Base-by-base conservation (phyloP, 2,329 filamentous ascomycete species). In the Paramyrothecium roridum region DNA sequence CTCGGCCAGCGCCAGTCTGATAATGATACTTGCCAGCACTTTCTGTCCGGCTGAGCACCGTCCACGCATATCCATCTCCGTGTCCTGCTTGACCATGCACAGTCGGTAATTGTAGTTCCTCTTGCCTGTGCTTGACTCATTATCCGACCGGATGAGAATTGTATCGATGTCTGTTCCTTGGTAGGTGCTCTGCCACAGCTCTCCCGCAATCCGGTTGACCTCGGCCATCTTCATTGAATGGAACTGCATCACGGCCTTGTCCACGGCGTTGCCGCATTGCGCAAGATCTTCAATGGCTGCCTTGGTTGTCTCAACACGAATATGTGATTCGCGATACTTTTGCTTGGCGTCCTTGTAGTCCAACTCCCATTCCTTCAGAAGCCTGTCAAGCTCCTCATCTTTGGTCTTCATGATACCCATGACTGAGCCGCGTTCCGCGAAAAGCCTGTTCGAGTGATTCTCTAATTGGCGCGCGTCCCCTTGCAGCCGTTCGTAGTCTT, bases 21-120 rank as follows among this genome's bases (percentile, higher is more conserved):
- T 97, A 73, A 99, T 96, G 76, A 99, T 99, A 72, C 88, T 92
- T 4, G 95, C 95, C 26, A 99, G 84, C 26, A 99, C 93, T 74
- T 96, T 97, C 71, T 99, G 95, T 3, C 95, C 95, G 1, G 95
- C 95, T 62, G 90, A 96, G 80, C 95, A 99, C 54, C 95, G 90
- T 1, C 95, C 96, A 59, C 95, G 91, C 95, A 99, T 99, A 76
- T 99, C 95, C 92, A 99, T 96, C 73, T 99, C 95, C 1, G 90
- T 91, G 67, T 96, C 92, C 69, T 93, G 89, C 77, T 99, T 99
- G 63, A 96, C 86, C 95, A 99, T 99, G 73, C 91, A 93, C 7
- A 99, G 88, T 49, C 95, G 90, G 78, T 99, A 99, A 75, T 99
- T 98, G 81, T 98, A 98, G 59, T 81, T 90, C 65, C 91, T 87